Percentiles rank a stretch among this genome's conserved stretches.
Conservation (phyloP, 805 yeast genomes). For the Candida coleopterorum region DNA sequence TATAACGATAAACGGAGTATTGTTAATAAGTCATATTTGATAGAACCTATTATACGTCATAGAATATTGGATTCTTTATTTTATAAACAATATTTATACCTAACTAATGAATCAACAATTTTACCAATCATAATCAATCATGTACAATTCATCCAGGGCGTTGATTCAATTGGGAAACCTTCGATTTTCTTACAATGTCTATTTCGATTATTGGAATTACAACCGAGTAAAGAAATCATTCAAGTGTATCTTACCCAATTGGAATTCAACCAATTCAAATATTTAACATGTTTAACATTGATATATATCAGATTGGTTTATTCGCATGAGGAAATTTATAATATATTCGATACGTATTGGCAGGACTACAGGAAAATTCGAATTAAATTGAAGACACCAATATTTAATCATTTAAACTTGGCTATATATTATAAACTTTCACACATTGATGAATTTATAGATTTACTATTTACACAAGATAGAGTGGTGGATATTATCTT, state of each 20-base stretch:
- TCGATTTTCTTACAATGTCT: conserved; percentile 72
- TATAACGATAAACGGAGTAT: conserved; percentile 26
- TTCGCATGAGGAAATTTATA: conserved; percentile 36
- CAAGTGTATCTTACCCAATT: conserved; percentile 51
- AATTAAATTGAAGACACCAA: conserved; percentile 25
- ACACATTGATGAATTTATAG: conserved; percentile 73
- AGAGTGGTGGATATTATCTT: conserved; percentile 71
- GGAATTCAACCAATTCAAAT: conserved; percentile 59
- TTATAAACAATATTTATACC: conserved; percentile 36
- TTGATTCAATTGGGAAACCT: conserved; percentile 54
- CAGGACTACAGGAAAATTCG: conserved; percentile 70
- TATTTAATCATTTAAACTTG: conserved; percentile 11
- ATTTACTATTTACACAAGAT: conserved; percentile 49
- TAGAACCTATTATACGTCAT: conserved; percentile 40
- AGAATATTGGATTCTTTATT: conserved; percentile 40
- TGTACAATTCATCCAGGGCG: conserved; percentile 51
- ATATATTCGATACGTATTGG: conserved; percentile 48
- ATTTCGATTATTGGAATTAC: conserved; percentile 70
- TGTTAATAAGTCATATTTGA: conserved; percentile 26
- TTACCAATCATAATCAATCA: conserved; percentile 29
- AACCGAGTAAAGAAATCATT: conserved; percentile 59
- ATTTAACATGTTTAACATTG: conserved; percentile 63
- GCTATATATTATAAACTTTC: conserved; percentile 31
- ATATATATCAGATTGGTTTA: conserved; percentile 54
- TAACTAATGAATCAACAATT: conserved; percentile 38